Percentiles rank a stretch among this genome's conserved stretches.
Evolutionary conservation across 805 yeast species (phyloP).

Genomic region (Saccharomyces eubayanus): DNA sequence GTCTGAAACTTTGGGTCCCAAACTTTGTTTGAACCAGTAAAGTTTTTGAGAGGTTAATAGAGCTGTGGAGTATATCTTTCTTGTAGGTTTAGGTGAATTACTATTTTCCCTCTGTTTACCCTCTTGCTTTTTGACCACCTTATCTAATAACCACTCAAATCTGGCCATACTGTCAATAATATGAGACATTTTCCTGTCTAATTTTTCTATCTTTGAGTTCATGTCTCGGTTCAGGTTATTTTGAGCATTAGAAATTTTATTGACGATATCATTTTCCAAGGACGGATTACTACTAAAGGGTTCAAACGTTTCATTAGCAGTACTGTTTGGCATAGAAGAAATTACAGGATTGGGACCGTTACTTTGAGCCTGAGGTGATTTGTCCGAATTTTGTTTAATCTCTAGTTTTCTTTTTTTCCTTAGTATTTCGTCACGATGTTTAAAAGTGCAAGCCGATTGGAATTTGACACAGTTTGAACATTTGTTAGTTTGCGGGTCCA

Average conservation of each 20-base stretch:
- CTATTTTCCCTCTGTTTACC: not conserved
- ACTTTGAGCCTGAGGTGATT: not conserved
- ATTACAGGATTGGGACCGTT: not conserved
- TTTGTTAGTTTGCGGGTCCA: constrained; percentile 16
- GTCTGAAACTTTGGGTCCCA: constrained; percentile 6
- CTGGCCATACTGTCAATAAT: constrained; percentile 17
- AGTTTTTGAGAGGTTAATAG: constrained; percentile 19
- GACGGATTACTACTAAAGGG: not conserved
- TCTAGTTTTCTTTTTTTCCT: not conserved
- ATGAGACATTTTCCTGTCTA: constrained; percentile 20
- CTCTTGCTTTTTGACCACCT: constrained; percentile 7
- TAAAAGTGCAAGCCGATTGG: constrained; percentile 20
- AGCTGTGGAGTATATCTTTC: constrained; percentile 15
- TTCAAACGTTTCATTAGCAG: not conserved
- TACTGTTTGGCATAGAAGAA: not conserved
- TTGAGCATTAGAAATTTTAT: not conserved
- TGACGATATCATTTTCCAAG: not conserved
- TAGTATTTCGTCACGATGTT: constrained; percentile 13
- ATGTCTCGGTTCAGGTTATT: not conserved
- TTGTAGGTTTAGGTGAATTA: constrained; percentile 1
- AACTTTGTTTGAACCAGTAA: constrained; percentile 16
- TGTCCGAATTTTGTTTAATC: not conserved
- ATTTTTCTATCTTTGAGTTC: constrained; percentile 10
- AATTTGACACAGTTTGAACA: constrained; percentile 26
- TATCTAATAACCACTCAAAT: constrained; percentile 17